These are phyloP conservation scores for Flaveria ramosissima DNA, from an alignment of 129 eudicot species.

Conservation along the genomic window DNA sequence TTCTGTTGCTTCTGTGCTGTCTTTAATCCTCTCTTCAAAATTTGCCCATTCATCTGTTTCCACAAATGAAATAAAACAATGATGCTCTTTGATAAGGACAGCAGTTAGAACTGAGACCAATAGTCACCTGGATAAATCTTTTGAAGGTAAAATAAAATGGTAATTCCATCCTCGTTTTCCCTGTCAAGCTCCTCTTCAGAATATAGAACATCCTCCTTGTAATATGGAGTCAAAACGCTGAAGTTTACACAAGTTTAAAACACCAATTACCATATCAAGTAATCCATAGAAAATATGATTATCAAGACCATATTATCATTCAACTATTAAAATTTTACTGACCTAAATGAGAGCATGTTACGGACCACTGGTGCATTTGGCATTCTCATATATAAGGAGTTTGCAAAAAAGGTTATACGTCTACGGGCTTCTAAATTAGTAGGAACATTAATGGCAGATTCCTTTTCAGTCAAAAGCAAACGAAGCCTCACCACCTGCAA, in stretches of 20 bases:
- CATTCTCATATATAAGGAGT: slow-evolving; percentile 94
- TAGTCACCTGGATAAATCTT: slow-evolving; percentile 92
- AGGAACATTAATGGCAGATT: slow-evolving; percentile 96
- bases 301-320: slow-evolving; percentile 6
- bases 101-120: slow-evolving; percentile 9
- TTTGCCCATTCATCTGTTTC: slow-evolving; percentile 83
- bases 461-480: slow-evolving; percentile 90
- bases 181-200: slow-evolving; percentile 71
- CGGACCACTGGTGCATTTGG: slow-evolving; percentile 96
- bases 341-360: slow-evolving; percentile 99
- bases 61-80: slow-evolving; percentile 26
- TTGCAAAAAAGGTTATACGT: slow-evolving; percentile 92
- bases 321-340: slow-evolving; percentile 13
- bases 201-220: slow-evolving; percentile 90
- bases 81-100: slow-evolving; percentile 2
- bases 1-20: slow-evolving; percentile 48
- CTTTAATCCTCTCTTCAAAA: slow-evolving; percentile 53
- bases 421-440: slow-evolving; percentile 97
- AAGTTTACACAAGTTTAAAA: slow-evolving; percentile 26
- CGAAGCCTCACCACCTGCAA: slow-evolving; percentile 83
- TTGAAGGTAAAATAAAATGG: slow-evolving; percentile 87
- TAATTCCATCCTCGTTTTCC: slow-evolving; percentile 96
- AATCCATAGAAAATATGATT: slow-evolving; percentile 3
- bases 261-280: slow-evolving; percentile 11
- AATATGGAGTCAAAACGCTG: slow-evolving; percentile 97